A percentile compares a stretch with the other conserved stretches of the same genome.
Evolutionary conservation across 176 grass and related monocot species (phyloP).

Genomic region (Dendrocalamus sinicus): DNA sequence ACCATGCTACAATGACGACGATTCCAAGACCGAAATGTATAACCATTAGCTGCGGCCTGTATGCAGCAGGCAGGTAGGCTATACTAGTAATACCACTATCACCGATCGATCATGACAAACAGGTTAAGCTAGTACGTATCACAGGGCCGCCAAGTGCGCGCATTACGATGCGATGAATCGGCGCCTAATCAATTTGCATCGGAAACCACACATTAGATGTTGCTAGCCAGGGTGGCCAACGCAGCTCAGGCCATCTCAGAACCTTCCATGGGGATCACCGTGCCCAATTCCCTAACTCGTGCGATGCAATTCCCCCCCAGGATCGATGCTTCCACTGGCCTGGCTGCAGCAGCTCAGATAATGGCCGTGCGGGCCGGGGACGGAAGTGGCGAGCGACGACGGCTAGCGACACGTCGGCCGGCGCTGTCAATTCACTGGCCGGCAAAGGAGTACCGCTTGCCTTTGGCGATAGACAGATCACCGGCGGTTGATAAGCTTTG

Average conservation of each 20-base stretch:
- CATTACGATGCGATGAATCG: background rate
- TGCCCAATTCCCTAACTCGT: background rate
- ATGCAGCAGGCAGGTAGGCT: background rate
- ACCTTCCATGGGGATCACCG: background rate
- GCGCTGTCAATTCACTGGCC: background rate
- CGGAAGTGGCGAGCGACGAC: background rate
- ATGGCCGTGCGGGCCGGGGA: background rate
- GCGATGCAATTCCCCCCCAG: background rate
- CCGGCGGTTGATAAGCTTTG: background rate
- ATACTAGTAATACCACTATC: background rate
- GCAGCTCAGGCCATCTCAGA: background rate
- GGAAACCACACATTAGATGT: background rate
- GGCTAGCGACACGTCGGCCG: background rate
- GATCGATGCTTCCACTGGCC: background rate
- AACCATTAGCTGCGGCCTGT: background rate
- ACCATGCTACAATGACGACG: background rate
- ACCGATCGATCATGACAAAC: background rate
- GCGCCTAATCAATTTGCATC: background rate
- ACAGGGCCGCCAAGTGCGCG: background rate
- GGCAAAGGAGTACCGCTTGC: background rate
- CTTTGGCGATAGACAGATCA: background rate
- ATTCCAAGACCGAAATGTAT: background rate
- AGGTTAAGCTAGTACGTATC: background rate
- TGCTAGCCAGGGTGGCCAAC: conserved; percentile 7
- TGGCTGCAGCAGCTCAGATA: background rate